A percentile compares a stretch with the other conserved stretches of the same genome.
Conservation (phyloP, 192 early-diverging fungal species). For the Coemansia sp. region DNA sequence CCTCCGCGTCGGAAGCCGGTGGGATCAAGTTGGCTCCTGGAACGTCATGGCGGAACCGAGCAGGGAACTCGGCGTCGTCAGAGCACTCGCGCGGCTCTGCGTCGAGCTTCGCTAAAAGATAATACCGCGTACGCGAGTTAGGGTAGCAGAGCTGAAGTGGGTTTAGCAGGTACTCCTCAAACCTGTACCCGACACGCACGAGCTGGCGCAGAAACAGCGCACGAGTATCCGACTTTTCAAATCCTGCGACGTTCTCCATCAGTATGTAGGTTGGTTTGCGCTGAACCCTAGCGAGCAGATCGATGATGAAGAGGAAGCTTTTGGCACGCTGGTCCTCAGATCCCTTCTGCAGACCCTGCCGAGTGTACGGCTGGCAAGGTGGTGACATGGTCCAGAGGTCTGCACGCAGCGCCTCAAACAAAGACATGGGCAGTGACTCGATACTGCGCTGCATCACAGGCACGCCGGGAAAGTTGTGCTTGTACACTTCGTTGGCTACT, state of each 20-base stretch:
- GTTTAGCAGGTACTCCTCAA: conserved; percentile 72
- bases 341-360: conserved; percentile 67
- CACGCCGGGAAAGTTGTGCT: conserved; percentile 59
- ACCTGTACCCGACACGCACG: conserved; percentile 56
- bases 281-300: conserved; percentile 58
- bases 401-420: conserved; percentile 61
- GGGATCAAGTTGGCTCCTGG: conserved; percentile 32
- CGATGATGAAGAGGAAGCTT: conserved; percentile 70
- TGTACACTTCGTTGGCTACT: conserved; percentile 78
- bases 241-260: conserved; percentile 81
- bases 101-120: conserved; percentile 54
- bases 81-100: conserved; percentile 18
- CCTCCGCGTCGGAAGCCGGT: conserved; percentile 30
- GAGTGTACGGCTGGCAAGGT: conserved; percentile 80
- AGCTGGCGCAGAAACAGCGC: conserved; percentile 57
- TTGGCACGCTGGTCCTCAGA: conserved; percentile 70
- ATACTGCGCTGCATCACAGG: conserved; percentile 57
- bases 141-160: conserved; percentile 74
- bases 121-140: conserved; percentile 78
- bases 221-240: conserved; percentile 67
- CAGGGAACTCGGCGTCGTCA: conserved; percentile 26
- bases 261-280: conserved; percentile 62
- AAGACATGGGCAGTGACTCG: conserved; percentile 57
- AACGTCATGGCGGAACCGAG: conserved; percentile 29
- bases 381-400: conserved; percentile 82